Evolutionary conservation across 805 yeast genomes (phyloP).

Genomic region (Blastobotrys muscicola): DNA sequence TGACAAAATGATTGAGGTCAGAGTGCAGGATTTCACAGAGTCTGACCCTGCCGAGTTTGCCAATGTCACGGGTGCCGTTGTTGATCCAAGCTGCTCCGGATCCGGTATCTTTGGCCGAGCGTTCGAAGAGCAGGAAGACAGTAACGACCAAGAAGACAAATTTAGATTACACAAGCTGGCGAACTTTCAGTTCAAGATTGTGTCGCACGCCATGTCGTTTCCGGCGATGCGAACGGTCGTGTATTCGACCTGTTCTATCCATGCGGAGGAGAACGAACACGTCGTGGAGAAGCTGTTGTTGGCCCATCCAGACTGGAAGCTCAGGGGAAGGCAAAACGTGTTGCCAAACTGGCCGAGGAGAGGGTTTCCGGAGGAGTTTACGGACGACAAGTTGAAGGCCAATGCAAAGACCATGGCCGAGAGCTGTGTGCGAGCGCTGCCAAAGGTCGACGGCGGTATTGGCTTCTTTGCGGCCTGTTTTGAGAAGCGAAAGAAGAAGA

Average conservation of each 20-base stretch:
- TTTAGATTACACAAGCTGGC: constrained; percentile 65
- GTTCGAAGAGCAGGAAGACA: constrained; percentile 38
- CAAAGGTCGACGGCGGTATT: constrained; percentile 93
- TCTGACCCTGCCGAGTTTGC: constrained; percentile 49
- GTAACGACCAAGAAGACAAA: constrained; percentile 22
- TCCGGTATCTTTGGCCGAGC: constrained; percentile 91
- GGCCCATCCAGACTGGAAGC: constrained; percentile 61
- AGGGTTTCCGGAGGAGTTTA: constrained; percentile 65
- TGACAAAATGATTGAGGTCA: constrained; percentile 33
- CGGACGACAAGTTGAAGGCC: constrained; percentile 7
- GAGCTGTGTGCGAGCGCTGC: constrained; percentile 78
- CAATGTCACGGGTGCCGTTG: constrained; percentile 68
- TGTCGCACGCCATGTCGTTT: constrained; percentile 76
- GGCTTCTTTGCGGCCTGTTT: constrained; percentile 97
- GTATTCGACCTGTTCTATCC: constrained; percentile 92
- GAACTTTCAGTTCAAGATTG: constrained; percentile 78
- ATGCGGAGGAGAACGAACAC: constrained; percentile 86
- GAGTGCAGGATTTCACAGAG: constrained; percentile 52
- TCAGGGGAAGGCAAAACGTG: constrained; percentile 50
- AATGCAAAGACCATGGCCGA: constrained; percentile 53
- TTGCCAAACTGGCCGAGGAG: constrained; percentile 82
- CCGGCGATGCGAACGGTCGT: constrained; percentile 72
- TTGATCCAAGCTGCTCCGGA: constrained; percentile 97
- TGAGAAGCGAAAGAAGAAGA: constrained; percentile 34
- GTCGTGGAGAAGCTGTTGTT: constrained; percentile 77